Conservation (phyloP, 2,329 filamentous ascomycete species). For the Ophiostoma sp. region DNA sequence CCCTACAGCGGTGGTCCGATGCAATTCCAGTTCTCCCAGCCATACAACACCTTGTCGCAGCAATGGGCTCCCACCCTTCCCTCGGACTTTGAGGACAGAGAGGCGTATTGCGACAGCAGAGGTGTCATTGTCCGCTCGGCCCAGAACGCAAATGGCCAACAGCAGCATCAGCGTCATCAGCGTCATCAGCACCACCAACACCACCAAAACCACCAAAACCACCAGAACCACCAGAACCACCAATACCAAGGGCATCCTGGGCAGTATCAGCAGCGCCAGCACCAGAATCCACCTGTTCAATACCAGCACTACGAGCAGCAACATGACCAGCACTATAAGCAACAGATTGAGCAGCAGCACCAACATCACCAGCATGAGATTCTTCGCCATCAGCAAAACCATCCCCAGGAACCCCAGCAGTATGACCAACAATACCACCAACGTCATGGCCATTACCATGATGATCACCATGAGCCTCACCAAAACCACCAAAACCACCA, state of each 20-base stretch:
- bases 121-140: background rate
- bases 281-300: background rate
- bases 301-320: background rate
- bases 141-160: background rate
- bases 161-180: background rate
- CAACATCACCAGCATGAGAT: background rate
- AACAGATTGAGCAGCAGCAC: background rate
- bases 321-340: background rate
- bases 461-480: background rate
- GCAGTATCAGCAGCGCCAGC: background rate
- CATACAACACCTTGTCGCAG: background rate
- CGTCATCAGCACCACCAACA: background rate
- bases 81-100: slow-evolving; percentile 2
- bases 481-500: background rate
- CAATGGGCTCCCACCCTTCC: background rate
- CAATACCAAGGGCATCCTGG: background rate
- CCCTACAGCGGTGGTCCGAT: background rate
- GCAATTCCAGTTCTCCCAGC: slow-evolving; percentile 1
- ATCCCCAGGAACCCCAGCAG: background rate
- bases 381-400: background rate
- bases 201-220: background rate
- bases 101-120: background rate
- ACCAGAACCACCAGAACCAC: background rate
- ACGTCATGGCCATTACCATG: background rate
- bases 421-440: background rate